Conservation (phyloP, 108 stramenopile genomes). For the Asterionellopsis glacialis region DNA sequence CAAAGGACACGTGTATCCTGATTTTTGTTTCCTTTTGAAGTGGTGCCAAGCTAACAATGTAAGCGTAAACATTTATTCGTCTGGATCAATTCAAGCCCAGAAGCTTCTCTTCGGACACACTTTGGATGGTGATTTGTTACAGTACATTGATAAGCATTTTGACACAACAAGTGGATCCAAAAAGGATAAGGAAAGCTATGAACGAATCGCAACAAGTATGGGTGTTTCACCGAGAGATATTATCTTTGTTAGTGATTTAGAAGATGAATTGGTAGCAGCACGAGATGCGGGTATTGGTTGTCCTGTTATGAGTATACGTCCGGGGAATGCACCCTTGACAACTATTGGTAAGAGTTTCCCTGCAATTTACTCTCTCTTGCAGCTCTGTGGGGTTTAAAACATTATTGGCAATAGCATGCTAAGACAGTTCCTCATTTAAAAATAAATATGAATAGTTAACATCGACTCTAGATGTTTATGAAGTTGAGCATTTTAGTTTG, state of each 20-base stretch:
- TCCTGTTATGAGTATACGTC: constrained; percentile 69
- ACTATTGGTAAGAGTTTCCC: constrained; percentile 40
- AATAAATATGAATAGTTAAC: no score
- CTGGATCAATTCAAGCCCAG: constrained; percentile 83
- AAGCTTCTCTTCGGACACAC: constrained; percentile 81
- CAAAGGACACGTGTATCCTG: constrained; percentile 76
- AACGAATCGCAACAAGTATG: constrained; percentile 60
- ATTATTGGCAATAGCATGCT: not conserved
- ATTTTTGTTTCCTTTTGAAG: constrained; percentile 65
- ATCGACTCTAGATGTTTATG: no score
- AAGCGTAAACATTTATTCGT: constrained; percentile 82
- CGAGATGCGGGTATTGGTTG: constrained; percentile 67
- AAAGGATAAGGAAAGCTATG: constrained; percentile 59
- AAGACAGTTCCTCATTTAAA: no score
- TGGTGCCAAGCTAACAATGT: constrained; percentile 56
- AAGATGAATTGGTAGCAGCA: constrained; percentile 82
- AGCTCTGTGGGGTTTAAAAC: constrained; percentile 59
- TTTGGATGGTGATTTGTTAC: constrained; percentile 64
- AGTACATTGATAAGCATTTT: constrained; percentile 71
- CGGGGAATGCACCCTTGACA: constrained; percentile 82
- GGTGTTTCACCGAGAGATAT: constrained; percentile 64
- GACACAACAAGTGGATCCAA: constrained; percentile 89
- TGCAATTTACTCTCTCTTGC: constrained; percentile 57
- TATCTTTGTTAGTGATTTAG: constrained; percentile 83
- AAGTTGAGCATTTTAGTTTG: no score